phyloP scores from a whole-genome alignment of 1,139 yeast species.

The Kodamaea sp. region DNA sequence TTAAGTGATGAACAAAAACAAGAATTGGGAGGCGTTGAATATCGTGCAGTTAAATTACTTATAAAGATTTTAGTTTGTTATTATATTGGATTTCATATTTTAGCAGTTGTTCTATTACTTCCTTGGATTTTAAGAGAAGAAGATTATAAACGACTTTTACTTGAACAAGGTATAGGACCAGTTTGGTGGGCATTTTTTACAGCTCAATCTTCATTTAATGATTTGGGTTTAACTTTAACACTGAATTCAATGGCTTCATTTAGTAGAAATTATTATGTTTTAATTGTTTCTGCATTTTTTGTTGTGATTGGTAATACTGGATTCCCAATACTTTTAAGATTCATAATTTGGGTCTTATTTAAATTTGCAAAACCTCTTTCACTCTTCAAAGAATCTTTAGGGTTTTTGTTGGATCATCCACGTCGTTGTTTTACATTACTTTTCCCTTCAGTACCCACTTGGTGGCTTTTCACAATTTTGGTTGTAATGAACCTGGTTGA shows the following conservation, averaged over 20 bases:
- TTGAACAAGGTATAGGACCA: constrained; percentile 58
- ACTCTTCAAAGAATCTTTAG: constrained; percentile 68
- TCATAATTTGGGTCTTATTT: constrained; percentile 75
- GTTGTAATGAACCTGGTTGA: constrained; percentile 73
- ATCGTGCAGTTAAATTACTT: constrained; percentile 77
- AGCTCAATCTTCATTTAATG: constrained; percentile 72
- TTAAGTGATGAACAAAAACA: constrained; percentile 81
- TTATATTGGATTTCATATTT: constrained; percentile 70
- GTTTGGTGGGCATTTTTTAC: constrained; percentile 95
- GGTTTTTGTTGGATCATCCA: constrained; percentile 89
- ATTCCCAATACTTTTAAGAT: constrained; percentile 76
- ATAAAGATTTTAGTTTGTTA: constrained; percentile 63
- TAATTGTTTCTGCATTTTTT: constrained; percentile 61
- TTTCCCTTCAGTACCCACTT: constrained; percentile 89
- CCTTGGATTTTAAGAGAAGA: constrained; percentile 60
- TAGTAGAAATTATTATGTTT: constrained; percentile 56
- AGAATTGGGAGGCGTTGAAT: constrained; percentile 96
- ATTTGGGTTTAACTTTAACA: constrained; percentile 77
- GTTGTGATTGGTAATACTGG: constrained; percentile 92
- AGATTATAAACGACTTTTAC: constrained; percentile 41
- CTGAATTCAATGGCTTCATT: constrained; percentile 75
- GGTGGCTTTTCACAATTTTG: constrained; percentile 84
- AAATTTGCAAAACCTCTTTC: constrained; percentile 66
- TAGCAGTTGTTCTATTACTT: constrained; percentile 54
- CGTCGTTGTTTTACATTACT: constrained; percentile 92